Evolutionary conservation across 1,139 yeast genomes (phyloP).

Genomic region (Spathaspora sp.): DNA sequence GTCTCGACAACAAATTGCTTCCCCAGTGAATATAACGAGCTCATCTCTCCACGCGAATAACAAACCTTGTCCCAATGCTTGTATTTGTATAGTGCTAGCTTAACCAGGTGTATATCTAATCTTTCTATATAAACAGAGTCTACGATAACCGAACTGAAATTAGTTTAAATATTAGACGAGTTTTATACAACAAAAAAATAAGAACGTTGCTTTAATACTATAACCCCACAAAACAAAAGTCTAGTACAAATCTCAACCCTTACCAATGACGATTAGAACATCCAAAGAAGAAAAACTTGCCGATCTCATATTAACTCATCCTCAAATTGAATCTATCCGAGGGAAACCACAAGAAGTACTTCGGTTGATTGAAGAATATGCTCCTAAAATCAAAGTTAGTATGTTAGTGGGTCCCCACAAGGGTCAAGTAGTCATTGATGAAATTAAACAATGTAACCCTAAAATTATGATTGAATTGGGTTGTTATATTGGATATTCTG

Average conservation of each 20-base stretch:
- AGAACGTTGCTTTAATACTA: too few relatives aligned
- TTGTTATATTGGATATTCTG: constrained; percentile 45
- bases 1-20: too few relatives aligned
- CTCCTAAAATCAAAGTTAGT: constrained; percentile 13
- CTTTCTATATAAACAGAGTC: too few relatives aligned
- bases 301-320: constrained; percentile 22
- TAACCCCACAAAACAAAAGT: too few relatives aligned
- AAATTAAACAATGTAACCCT: constrained; percentile 28
- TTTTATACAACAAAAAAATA: too few relatives aligned
- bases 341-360: constrained; percentile 33
- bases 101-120: too few relatives aligned
- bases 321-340: constrained; percentile 19
- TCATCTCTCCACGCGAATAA: too few relatives aligned
- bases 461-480: constrained; percentile 43
- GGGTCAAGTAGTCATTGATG: constrained; percentile 28
- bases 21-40: too few relatives aligned
- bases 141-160: too few relatives aligned
- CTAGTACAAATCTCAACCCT: neutral
- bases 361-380: constrained; percentile 30
- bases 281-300: constrained; percentile 23
- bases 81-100: too few relatives aligned
- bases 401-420: constrained; percentile 38
- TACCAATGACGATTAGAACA: neutral
- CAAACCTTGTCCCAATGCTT: too few relatives aligned
- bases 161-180: too few relatives aligned